Conservation (phyloP, 2,329 filamentous ascomycete species). For the Clarireedia paspali region DNA sequence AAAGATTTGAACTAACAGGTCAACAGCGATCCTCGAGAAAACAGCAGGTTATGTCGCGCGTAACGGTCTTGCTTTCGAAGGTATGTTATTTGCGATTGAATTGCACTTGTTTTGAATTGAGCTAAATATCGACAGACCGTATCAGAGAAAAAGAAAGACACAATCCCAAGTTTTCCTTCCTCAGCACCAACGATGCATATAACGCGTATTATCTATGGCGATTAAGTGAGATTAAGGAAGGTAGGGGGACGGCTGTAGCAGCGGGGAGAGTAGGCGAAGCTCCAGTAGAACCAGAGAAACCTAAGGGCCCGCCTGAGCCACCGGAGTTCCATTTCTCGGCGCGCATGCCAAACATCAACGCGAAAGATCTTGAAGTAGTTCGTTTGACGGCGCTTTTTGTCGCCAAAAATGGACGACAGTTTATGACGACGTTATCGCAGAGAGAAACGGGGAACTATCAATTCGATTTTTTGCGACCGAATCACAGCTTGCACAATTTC, state of each 20-base stretch:
- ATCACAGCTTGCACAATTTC: conserved; percentile 94
- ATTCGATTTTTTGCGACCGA: conserved; percentile 91
- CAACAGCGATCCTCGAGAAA: conserved; percentile 69
- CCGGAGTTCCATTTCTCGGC: conserved; percentile 88
- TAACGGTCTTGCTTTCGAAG: conserved; percentile 55
- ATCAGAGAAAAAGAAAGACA: conserved; percentile 77
- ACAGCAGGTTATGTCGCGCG: conserved; percentile 84
- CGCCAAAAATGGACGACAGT: conserved; percentile 85
- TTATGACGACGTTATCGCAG: conserved; percentile 84
- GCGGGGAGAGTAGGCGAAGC: conserved; percentile 65
- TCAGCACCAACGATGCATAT: conserved; percentile 75
- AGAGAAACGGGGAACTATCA: conserved; percentile 86
- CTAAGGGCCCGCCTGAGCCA: conserved; percentile 76
- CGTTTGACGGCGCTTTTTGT: conserved; percentile 82
- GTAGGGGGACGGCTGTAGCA: conserved; percentile 70
- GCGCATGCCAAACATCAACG: conserved; percentile 94
- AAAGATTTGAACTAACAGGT: conserved; percentile 30
- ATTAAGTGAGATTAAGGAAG: conserved; percentile 74
- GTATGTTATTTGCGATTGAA: conserved; percentile 27
- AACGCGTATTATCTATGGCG: conserved; percentile 87
- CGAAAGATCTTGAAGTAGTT: conserved; percentile 74
- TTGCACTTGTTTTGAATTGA: neutral
- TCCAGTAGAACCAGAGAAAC: conserved; percentile 51
- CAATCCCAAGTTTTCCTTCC: conserved; percentile 88
- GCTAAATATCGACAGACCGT: conserved; percentile 46